Base-by-base conservation (phyloP, 1,284 basidiomycete species). In the Moniliella sp. region DNA sequence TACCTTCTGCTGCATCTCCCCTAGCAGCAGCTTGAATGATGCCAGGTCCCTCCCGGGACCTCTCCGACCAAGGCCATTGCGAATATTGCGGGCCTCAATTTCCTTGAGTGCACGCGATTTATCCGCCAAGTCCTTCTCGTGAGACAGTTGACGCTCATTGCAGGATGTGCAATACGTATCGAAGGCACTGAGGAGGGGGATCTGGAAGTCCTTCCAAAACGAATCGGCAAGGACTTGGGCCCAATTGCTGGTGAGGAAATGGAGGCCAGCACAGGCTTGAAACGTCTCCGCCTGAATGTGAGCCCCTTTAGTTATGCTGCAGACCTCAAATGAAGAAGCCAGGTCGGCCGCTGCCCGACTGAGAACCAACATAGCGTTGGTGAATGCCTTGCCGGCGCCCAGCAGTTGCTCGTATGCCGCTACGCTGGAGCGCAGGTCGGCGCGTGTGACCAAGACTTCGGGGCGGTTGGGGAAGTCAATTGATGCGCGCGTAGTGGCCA, bases 161-260 rank as follows among this genome's bases (percentile, higher is more conserved):
- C 81, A 74, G 32, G 74, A 69, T 11, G 67, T 66, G 33, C 72
- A 71, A 63, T 91, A 91, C 5, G 71, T 70, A 31, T 86, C 80
- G 34, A 88, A 63, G 41, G 80, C 75, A 54, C 79, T 75, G 21
- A 77, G 71, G 29, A 91, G 63, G 1, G 84, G 84, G 49, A 76
- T 78, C 64, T 88, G 82, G 42, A 91, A 83, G 34, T 75, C 79
- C 48, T 77, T 78, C 62, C 84, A 81, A 28, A 88, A 67, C 3
- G 76, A 73, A 51, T 83, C 80, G 18, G 79, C 81, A 50, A 91
- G 65, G 33, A 91, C 72, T 59, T 83, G 80, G 69, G 79, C 82
- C 50, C 88, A 81, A 61, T 88, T 88, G 34, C 77, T 75, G 51
- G 88, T 76, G 43, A 93, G 70, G 61, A 83, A 80, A 61, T 91